Base-by-base conservation (phyloP, 345 rosid species). In the Populus pruinosa region DNA sequence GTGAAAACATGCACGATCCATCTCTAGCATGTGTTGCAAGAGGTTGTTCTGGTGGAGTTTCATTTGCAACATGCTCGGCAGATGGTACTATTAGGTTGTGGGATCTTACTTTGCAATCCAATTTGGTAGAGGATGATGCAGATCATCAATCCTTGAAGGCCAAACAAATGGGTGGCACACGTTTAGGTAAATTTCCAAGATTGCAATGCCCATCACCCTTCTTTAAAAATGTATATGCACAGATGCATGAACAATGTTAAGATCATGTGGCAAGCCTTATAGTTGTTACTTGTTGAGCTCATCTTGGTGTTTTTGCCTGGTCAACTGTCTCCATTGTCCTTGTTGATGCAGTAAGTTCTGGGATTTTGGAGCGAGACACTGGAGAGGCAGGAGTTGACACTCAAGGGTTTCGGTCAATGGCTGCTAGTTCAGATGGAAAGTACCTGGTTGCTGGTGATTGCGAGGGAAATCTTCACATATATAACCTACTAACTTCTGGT, bases 31-130 rank as follows among this genome's bases (percentile, higher is more conserved):
- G 98, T 82, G 86, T 82, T 69, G 91, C 92, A 71, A 91, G 91
- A 79, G 98, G 98, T 59, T 93, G 97, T 86, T 77, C 87, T 67
- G 93, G 92, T 79, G 94, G 93, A 76, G 86, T 90, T 80, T 90
- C 97, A 43, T 93, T 93, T 82, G 89, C 97, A 43, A 93, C 94
- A 74, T 93, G 97, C 85, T 91, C 97, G 53, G 88, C 92, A 76
- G 98, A 93, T 83, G 97, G 97, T 50, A 88, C 91, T 71, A 88
- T 91, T 65, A 87, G 97, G 84, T 80, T 93, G 79, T 91, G 98
- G 97, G 98, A 91, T 84, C 90, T 93, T 77, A 87, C 82, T 77
- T 74, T 86, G 69, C 89, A 87, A 80, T 82, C 85, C 47, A 84
- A 81, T 78, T 71, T 73, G 23, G 83, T 68, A 71, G 77, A 85